phyloP scores from a whole-genome alignment of 345 rosid species.

The Diplotaxis tenuifolia region DNA sequence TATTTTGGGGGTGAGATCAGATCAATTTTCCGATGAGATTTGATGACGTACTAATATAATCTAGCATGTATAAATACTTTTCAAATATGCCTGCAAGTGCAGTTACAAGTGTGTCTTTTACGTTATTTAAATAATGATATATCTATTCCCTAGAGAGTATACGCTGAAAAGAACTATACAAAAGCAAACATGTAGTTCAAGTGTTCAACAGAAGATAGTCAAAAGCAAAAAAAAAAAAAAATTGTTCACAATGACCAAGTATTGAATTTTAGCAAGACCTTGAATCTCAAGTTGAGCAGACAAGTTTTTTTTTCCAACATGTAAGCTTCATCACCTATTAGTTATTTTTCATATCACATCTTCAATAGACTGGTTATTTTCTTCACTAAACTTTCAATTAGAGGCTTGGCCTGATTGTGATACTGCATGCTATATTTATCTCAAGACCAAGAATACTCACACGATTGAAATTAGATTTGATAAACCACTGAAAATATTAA shows the following conservation, averaged over 20 bases:
- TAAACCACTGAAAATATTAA: not conserved
- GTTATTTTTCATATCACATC: not conserved
- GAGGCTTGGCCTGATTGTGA: not conserved
- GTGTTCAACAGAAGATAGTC: not conserved
- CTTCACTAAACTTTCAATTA: not conserved
- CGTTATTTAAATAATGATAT: not conserved
- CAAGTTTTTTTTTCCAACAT: not conserved
- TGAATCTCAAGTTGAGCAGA: not conserved
- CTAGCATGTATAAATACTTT: not conserved
- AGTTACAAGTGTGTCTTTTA: not conserved
- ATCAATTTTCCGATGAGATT: constrained; percentile 9
- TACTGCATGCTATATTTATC: not conserved
- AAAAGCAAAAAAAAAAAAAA: not conserved
- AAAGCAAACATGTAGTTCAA: not conserved
- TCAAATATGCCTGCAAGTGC: not conserved
- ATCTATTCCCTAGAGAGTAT: not conserved
- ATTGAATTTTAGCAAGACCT: not conserved
- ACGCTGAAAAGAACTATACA: not conserved
- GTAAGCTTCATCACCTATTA: not conserved
- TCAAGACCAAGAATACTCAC: not conserved
- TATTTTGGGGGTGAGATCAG: constrained; percentile 14
- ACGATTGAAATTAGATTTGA: not conserved
- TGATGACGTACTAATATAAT: constrained; percentile 11
- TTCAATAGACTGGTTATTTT: not conserved
- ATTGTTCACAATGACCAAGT: not conserved